Evolutionary conservation across 2,329 filamentous ascomycete genomes (phyloP).

Genomic region (Endothia cerciana): DNA sequence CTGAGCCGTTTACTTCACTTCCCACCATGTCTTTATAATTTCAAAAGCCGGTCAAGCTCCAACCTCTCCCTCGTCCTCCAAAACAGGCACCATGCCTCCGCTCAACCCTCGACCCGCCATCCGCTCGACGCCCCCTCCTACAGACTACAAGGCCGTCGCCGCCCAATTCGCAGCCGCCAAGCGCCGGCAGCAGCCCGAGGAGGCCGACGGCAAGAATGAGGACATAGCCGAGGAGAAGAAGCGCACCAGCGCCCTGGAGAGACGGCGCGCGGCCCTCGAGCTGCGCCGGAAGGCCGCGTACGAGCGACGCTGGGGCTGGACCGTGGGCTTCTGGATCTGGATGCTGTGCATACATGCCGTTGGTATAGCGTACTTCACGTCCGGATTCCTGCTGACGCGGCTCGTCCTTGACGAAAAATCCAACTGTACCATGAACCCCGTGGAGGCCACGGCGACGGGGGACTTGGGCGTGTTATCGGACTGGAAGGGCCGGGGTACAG

Average conservation of each 20-base stretch:
- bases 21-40: slow-evolving; percentile 24
- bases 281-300: slow-evolving; percentile 52
- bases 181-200: slow-evolving; percentile 49
- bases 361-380: slow-evolving; percentile 90
- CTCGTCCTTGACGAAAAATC: slow-evolving; percentile 79
- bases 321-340: slow-evolving; percentile 70
- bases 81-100: slow-evolving; percentile 35
- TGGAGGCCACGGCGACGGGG: slow-evolving; percentile 51
- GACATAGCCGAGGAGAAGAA: slow-evolving; percentile 35
- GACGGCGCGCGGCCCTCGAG: slow-evolving; percentile 52
- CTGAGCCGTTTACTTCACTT: slow-evolving; percentile 26
- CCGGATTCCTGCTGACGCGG: slow-evolving; percentile 90
- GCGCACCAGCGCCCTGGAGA: slow-evolving; percentile 45
- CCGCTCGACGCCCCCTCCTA: slow-evolving; percentile 34
- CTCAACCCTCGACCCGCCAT: slow-evolving; percentile 30
- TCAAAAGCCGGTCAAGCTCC: not conserved
- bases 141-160: slow-evolving; percentile 58
- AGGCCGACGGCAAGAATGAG: slow-evolving; percentile 37
- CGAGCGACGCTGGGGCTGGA: slow-evolving; percentile 60
- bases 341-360: slow-evolving; percentile 74
- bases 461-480: slow-evolving; percentile 46
- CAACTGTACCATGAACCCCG: slow-evolving; percentile 59
- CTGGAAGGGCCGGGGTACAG: slow-evolving; percentile 48
- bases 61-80: not conserved
- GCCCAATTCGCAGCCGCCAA: slow-evolving; percentile 59